phyloP scores from a whole-genome alignment of 257 asterid species.

The Rhazya stricta region DNA sequence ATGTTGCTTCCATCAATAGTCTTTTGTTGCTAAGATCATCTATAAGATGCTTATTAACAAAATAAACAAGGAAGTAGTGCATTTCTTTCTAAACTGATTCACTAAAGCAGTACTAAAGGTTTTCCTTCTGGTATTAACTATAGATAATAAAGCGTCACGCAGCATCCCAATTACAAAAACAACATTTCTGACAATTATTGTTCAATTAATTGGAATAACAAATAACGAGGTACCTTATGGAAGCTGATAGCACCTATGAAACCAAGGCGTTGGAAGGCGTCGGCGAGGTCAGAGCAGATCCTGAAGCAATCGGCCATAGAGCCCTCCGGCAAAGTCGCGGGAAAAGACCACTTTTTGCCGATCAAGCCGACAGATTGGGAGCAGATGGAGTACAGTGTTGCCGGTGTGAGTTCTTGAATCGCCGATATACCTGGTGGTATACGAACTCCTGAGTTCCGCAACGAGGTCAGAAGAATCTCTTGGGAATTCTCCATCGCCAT shows the following conservation, averaged over 20 bases:
- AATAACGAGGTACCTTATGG: constrained; percentile 39
- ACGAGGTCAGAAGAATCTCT: constrained; percentile 53
- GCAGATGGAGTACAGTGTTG: constrained; percentile 40
- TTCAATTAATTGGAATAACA: neutral
- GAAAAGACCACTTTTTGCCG: constrained; percentile 32
- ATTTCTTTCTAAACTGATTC: neutral
- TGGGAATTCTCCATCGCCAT: constrained; percentile 44
- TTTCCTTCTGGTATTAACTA: neutral
- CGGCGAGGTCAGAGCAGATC: constrained; percentile 45
- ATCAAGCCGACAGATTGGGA: constrained; percentile 41
- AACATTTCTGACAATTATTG: neutral
- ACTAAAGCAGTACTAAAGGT: neutral
- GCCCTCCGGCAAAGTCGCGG: constrained; percentile 43
- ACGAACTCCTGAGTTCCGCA: constrained; percentile 47
- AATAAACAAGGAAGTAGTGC: neutral
- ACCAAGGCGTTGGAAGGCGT: constrained; percentile 45
- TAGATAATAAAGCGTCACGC: neutral
- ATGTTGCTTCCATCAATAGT: neutral
- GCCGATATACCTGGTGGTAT: constrained; percentile 44
- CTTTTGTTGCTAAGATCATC: neutral
- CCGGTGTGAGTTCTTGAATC: constrained; percentile 45
- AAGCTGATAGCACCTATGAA: constrained; percentile 50
- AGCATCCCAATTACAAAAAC: neutral
- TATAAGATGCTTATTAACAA: neutral
- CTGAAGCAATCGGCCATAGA: constrained; percentile 46